Conservation (phyloP, 176 grass and related monocot genomes). For the Oryza rufipogon region DNA sequence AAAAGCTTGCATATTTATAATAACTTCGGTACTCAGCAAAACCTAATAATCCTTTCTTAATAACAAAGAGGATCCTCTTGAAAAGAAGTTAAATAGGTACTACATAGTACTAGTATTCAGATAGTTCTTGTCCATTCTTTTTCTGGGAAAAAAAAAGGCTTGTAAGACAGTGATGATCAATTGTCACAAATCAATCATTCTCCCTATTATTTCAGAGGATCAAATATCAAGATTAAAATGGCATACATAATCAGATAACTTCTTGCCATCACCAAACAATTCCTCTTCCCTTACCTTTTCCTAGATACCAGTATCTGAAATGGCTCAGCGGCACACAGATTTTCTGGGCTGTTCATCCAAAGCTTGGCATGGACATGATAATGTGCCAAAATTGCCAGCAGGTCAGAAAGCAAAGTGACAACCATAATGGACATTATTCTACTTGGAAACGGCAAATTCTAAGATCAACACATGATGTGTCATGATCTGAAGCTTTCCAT, state of each 20-base stretch:
- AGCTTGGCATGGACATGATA: slow-evolving; percentile 37
- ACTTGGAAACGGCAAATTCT: slow-evolving; percentile 19
- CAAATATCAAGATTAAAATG: not conserved
- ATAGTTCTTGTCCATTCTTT: not conserved
- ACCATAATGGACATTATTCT: slow-evolving; percentile 38
- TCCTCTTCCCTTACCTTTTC: slow-evolving; percentile 31
- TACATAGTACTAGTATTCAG: not conserved
- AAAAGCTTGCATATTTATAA: not conserved
- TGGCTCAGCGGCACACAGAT: slow-evolving; percentile 26
- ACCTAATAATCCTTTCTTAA: not conserved
- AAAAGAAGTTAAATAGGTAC: not conserved
- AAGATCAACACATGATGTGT: slow-evolving; percentile 26
- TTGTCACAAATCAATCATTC: not conserved
- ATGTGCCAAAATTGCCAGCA: slow-evolving; percentile 51
- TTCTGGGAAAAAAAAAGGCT: not conserved
- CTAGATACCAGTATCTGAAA: slow-evolving; percentile 39
- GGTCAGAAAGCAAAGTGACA: slow-evolving; percentile 49
- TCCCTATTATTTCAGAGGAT: not conserved
- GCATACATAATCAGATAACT: slow-evolving; percentile 12
- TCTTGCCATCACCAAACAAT: slow-evolving; percentile 30
- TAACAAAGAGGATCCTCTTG: not conserved
- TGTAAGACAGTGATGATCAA: not conserved
- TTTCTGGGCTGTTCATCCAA: slow-evolving; percentile 3
- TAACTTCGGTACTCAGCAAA: not conserved
- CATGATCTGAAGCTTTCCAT: slow-evolving; percentile 9